phyloP scores from a whole-genome alignment of 2,329 filamentous ascomycete genomes.

The Cadophora luteo-olivacea region DNA sequence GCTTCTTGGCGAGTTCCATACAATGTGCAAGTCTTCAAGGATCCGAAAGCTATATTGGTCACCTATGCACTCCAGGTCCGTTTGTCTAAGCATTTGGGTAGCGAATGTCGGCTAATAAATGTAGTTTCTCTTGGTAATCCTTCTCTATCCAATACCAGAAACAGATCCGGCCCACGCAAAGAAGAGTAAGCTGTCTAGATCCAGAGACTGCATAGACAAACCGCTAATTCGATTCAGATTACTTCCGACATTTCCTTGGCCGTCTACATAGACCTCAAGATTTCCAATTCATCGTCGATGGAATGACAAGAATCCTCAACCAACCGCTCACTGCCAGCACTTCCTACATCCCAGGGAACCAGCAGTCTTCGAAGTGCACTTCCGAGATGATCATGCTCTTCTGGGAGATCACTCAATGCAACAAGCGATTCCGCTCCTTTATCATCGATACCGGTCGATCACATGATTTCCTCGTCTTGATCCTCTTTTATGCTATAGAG shows the following conservation, averaged over 20 bases:
- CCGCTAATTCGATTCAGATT: slow-evolving; percentile 55
- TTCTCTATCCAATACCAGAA: slow-evolving; percentile 90
- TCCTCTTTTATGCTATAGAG: slow-evolving; percentile 92
- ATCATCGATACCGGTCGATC: slow-evolving; percentile 95
- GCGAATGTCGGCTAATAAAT: slow-evolving; percentile 18
- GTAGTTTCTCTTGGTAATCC: slow-evolving; percentile 80
- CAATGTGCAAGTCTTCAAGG: slow-evolving; percentile 89
- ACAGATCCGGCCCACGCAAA: slow-evolving; percentile 66
- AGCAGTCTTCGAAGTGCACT: slow-evolving; percentile 80
- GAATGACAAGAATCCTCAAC: slow-evolving; percentile 90
- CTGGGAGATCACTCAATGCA: slow-evolving; percentile 97
- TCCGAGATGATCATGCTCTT: slow-evolving; percentile 97
- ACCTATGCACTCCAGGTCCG: slow-evolving; percentile 77
- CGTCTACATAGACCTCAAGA: slow-evolving; percentile 92
- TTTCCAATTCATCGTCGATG: slow-evolving; percentile 96
- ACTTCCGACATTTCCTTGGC: slow-evolving; percentile 83
- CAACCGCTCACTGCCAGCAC: slow-evolving; percentile 89
- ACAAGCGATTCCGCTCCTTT: slow-evolving; percentile 95
- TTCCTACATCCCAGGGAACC: slow-evolving; percentile 86
- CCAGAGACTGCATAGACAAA: neutral
- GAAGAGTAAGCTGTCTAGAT: slow-evolving; percentile 60
- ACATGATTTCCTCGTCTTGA: slow-evolving; percentile 89
- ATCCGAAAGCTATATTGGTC: slow-evolving; percentile 87
- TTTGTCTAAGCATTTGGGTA: neutral
- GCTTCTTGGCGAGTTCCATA: slow-evolving; percentile 94